Base-by-base conservation (phyloP, 1,284 basidiomycete genomes). In the Gomphus sp. region DNA sequence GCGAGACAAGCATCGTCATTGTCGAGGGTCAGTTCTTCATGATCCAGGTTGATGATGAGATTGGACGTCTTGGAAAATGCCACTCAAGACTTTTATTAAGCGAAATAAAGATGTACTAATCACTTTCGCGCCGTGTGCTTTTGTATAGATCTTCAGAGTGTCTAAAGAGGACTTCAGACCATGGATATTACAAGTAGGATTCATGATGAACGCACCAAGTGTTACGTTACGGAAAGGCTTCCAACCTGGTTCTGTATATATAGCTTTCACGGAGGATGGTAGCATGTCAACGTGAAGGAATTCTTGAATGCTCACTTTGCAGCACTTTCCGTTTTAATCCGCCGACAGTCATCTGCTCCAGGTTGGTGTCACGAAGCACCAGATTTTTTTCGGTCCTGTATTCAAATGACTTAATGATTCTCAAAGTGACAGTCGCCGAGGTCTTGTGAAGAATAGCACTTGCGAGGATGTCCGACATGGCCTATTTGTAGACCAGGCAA, bases 351-450 rank as follows among this genome's bases (percentile, higher is more conserved):
- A 80, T 85, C 0, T 75, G 77, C 63, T 88, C 85, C 60, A 97
- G 81, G 70, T 99, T 86, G 64, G 97, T 69, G 63, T 87, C 77
- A 65, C 86, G 87, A 52, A 98, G 77, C 39, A 99, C 87, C 62
- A 98, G 80, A 66, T 84, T 88, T 69, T 90, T 91, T 73, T 93
- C 89, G 41, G 93, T 95, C 56, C 96, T 84, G 70, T 84, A 98
- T 68, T 88, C 87, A 70, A 99, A 97, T 45, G 89, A 93, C 71
- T 99, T 99, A 76, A 99, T 93, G 64, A 98, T 81, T 37, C 96
- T 85, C 48, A 98, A 71, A n/a, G 93, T 96, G 61, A 96, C 76
- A 8, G 89, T 90, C 18, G 90, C 89, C 59, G 83, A 78, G 4
- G 87, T 87, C 63, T 77, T 79, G 2, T 92, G 89, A 2, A 79